Evolutionary conservation across 2,329 filamentous ascomycete species (phyloP), one percentile per base, ranked within the genome.

Genomic region (Aspergillus sp.): DNA sequence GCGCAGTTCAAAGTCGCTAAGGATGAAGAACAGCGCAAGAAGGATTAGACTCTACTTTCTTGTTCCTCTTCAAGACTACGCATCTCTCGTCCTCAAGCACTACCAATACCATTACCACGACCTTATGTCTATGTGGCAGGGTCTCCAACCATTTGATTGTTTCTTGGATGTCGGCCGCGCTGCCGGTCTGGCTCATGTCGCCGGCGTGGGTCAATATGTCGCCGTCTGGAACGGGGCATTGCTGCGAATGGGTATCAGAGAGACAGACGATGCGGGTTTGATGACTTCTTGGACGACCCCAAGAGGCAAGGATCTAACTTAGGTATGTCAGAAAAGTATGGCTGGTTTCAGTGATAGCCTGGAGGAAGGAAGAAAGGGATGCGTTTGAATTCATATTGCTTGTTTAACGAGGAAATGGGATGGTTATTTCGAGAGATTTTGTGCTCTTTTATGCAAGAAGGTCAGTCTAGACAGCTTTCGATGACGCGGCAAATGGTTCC

Each of bases 181-280:
- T 87, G 18, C 93, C 92, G 4, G 78, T 79, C 65, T 90, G 86
- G 24, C 89, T 69, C 52, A 72, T 55, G 67, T 75, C 58, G 52
- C 81, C 55, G 64, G 80, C 46, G 75, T 82, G 77, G 71, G 82
- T 67, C 49, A 74, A 56, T 66, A 72, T 55, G 67, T 75, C 58
- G 52, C 81, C 55, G 64, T 69, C 63, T 2, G 66, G 65, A n/a
- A 75, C n/a, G 1, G 18, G 11, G 1, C 56, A 54, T 26, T 66
- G 65, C 10, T 42, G 50, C 46, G 71, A 72, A 36, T 74, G 72
- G 2, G 70, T 73, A 56, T 73, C 72, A 6, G 71, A 73, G 36
- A 73, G 65, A 36, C 62, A 65, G 12, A 59, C 49, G 14, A 39
- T 16, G 36, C 36, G 36, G 14, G 14, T n/a, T 39, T 39, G 36